Evolutionary conservation across 2,329 filamentous ascomycete genomes (phyloP), one percentile per base, ranked within the genome.

Genomic region (Parascedosporium putredinis): DNA sequence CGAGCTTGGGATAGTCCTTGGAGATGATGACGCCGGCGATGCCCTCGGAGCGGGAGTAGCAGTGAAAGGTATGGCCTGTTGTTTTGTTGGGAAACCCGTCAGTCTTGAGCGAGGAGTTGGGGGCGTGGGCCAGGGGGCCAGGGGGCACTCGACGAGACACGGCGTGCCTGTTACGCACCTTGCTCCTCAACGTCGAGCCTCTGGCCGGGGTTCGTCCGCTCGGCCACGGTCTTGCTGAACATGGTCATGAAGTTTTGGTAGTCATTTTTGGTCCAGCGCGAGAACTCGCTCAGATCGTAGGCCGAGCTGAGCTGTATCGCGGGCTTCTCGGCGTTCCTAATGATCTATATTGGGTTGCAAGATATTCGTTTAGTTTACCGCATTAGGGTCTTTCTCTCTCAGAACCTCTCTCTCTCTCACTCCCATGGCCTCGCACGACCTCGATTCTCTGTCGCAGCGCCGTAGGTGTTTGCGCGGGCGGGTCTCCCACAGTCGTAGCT

Each of bases 161-260:
- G 18, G 38, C 33, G 42, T 27, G n/a, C 20, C 38, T 42, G 22
- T 5, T 43, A 54, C 64, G 55, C 70, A 82, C 82, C 81, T 72
- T 89, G 79, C 67, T 93, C 82, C 68, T 94, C 85, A 50, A 95
- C 83, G 63, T 89, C 87, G 67, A 94, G 86, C 64, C 88, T 76
- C 67, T 89, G 82, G 50, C 86, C 88, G n/a, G 84, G 79, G 53
- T 75, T 74, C 53, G 88, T 95, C 59, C 87, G 78, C 69, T 94
- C 87, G 54, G 91, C 91, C 45, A 96, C 84, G 16, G 86, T 91
- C 68, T 88, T 88, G 66, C 81, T 79, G 71, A 94, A 91, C 60
- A 95, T 73, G 51, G 81, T 85, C 82, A 95, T 87, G 74, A 94
- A 80, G 57, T 77, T 72, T 62, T 69, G 72, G 54, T 70, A 86